Conservation (phyloP, 768 basidiomycete genomes). For the Zangia roseola region DNA sequence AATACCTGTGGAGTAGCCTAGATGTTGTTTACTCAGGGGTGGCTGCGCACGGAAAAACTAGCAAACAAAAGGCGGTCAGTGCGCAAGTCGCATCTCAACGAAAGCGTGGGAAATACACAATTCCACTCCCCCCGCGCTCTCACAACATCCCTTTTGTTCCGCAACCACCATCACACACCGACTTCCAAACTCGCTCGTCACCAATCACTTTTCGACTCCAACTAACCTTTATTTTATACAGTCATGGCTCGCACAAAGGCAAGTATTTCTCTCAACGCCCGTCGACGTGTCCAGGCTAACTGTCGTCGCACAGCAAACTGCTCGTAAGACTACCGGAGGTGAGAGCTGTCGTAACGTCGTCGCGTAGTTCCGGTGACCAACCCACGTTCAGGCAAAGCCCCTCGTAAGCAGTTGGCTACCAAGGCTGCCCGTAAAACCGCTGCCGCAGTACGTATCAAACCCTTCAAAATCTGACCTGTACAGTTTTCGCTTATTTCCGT, state of each 20-base stretch:
- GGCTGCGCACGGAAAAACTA: neutral
- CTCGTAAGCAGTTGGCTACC: slow-evolving; percentile 93
- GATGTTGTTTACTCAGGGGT: neutral
- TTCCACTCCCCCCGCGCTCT: slow-evolving; percentile 18
- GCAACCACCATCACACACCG: slow-evolving; percentile 30
- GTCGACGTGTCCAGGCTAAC: slow-evolving; percentile 3
- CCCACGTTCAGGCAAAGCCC: slow-evolving; percentile 67
- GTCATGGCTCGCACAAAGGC: slow-evolving; percentile 91
- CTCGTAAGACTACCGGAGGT: slow-evolving; percentile 99
- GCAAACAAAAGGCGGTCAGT: slow-evolving; percentile 27
- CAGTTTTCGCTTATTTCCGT: slow-evolving; percentile 5
- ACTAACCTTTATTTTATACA: slow-evolving; percentile 6
- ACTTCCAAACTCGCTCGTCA: neutral
- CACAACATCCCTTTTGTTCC: slow-evolving; percentile 19
- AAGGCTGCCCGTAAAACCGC: slow-evolving; percentile 93
- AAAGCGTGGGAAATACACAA: slow-evolving; percentile 29
- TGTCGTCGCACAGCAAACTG: slow-evolving; percentile 74
- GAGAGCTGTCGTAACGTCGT: slow-evolving; percentile 29
- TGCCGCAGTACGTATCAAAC: slow-evolving; percentile 48
- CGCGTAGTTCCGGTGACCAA: slow-evolving; percentile 21
- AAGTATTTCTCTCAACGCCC: slow-evolving; percentile 4
- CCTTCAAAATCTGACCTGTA: neutral
- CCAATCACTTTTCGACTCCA: slow-evolving; percentile 9
- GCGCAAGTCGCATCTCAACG: slow-evolving; percentile 24
- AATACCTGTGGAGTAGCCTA: too few species aligned